These are phyloP conservation scores for Acer saccharum DNA, from an alignment of 345 rosid genomes.

Conservation along the genomic window DNA sequence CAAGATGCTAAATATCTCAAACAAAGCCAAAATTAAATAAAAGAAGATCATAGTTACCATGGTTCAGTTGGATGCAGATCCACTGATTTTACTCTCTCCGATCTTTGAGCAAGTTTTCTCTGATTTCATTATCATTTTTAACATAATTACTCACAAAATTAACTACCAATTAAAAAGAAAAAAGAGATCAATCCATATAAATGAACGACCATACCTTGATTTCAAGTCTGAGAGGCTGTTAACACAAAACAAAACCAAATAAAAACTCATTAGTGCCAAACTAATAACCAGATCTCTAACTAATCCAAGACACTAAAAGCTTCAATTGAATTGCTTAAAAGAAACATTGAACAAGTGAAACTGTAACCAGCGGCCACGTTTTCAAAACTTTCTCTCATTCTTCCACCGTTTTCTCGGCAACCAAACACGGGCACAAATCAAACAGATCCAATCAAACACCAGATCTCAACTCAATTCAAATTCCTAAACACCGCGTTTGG, in stretches of 20 bases:
- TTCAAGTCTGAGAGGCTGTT: constrained; percentile 65
- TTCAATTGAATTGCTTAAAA: not conserved
- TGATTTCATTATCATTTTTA: constrained; percentile 37
- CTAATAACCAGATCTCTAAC: constrained; percentile 16
- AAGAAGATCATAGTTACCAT: constrained; percentile 45
- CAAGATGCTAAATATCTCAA: not conserved
- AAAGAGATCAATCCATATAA: not conserved
- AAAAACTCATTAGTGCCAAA: constrained; percentile 13
- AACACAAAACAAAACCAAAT: constrained; percentile 13
- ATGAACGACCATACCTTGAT: constrained; percentile 46
- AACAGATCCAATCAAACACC: constrained; percentile 11
- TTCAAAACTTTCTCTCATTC: not conserved
- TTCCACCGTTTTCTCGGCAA: not conserved
- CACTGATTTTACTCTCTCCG: constrained; percentile 73
- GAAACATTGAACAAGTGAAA: not conserved
- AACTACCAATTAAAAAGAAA: not conserved
- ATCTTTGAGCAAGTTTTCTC: constrained; percentile 65
- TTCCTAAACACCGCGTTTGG: not conserved
- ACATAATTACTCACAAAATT: constrained; percentile 22
- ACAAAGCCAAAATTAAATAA: not conserved
- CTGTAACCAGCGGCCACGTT: not conserved
- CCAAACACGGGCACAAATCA: constrained; percentile 1
- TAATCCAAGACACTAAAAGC: not conserved
- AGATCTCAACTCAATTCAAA: constrained; percentile 17
- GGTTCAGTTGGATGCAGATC: constrained; percentile 85